These are phyloP conservation scores for Suillus americanus DNA, from an alignment of 768 basidiomycete species.

Conservation along the genomic window DNA sequence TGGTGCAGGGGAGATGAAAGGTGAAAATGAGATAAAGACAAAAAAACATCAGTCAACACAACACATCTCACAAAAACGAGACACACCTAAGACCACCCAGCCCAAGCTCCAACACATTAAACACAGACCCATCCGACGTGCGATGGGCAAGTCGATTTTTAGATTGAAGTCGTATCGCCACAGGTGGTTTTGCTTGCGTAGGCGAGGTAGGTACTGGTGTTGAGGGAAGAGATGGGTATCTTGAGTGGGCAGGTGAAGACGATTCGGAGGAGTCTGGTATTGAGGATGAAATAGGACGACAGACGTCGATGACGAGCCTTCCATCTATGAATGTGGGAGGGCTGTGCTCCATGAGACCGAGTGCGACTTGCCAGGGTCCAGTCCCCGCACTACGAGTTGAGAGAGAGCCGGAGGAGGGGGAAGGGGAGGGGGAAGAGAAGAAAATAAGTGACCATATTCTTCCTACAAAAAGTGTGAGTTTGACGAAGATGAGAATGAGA, in stretches of 20 bases:
- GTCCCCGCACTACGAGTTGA: not conserved
- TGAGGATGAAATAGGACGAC: conserved; percentile 15
- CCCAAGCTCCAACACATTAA: not conserved
- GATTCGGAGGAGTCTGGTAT: not conserved
- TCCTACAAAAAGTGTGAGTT: conserved; percentile 10
- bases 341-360: conserved; percentile 54
- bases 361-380: conserved; percentile 42
- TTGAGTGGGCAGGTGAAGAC: not conserved
- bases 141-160: not conserved
- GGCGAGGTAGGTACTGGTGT: not conserved
- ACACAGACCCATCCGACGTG: not conserved
- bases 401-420: not conserved
- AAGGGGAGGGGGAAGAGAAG: conserved; percentile 15
- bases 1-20: not conserved
- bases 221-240: not conserved
- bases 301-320: conserved; percentile 43
- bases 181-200: not conserved
- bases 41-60: not conserved
- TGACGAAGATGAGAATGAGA: not conserved
- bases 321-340: conserved; percentile 60
- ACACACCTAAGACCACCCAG: not conserved
- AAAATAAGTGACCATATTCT: conserved; percentile 29
- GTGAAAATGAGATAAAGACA: not conserved
- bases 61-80: not conserved
- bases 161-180: not conserved